phyloP scores from a whole-genome alignment of 345 rosid species.

The Eucalyptus erythrocorys region DNA sequence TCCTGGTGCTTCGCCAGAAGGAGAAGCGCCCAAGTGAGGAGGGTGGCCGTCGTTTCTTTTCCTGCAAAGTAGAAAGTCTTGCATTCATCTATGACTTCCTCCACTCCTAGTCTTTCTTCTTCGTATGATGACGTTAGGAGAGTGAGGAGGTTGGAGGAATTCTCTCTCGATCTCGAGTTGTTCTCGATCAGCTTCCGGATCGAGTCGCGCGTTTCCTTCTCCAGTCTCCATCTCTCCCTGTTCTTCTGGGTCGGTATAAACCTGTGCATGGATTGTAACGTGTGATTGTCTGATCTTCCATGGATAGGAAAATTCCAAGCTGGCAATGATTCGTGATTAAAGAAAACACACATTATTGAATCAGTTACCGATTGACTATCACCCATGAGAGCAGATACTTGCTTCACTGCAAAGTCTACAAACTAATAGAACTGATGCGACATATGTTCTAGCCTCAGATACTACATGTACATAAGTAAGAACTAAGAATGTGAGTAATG shows the following conservation, averaged over 20 bases:
- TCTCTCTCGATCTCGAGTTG: constrained; percentile 14
- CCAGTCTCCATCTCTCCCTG: constrained; percentile 58
- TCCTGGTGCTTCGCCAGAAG: constrained; percentile 66
- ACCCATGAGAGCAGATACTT: not conserved
- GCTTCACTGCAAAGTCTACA: not conserved
- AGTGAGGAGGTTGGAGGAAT: constrained; percentile 39
- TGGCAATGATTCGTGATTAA: not conserved
- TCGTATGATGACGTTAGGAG: constrained; percentile 38
- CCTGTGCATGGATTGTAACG: constrained; percentile 8
- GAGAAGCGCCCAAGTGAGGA: constrained; percentile 57
- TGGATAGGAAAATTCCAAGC: not conserved
- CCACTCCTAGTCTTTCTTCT: constrained; percentile 48
- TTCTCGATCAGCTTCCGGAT: constrained; percentile 32
- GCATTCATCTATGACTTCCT: constrained; percentile 78
- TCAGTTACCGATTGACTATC: not conserved
- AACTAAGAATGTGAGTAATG: not conserved
- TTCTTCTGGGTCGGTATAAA: constrained; percentile 74
- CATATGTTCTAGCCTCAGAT: not conserved
- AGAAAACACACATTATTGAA: not conserved
- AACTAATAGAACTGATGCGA: not conserved
- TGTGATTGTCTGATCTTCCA: not conserved
- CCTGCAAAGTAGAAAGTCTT: constrained; percentile 88
- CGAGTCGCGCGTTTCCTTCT: constrained; percentile 53
- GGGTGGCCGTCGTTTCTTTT: constrained; percentile 67
- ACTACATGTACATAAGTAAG: not conserved